phyloP scores from a whole-genome alignment of 371 early-diverging fungal genomes.

The Gilbertella persicaria region DNA sequence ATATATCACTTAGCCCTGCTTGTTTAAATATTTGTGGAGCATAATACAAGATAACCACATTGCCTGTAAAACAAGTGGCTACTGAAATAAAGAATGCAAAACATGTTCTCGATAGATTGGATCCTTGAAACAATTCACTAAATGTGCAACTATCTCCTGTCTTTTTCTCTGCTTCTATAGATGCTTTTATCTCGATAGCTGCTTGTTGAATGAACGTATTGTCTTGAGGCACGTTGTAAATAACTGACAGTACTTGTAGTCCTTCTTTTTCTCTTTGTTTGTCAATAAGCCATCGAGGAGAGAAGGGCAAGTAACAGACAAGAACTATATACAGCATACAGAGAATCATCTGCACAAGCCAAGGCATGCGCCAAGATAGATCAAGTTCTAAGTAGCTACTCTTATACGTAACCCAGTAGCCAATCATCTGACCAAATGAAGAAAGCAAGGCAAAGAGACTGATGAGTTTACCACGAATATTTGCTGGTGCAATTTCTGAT shows the following conservation, averaged over 20 bases:
- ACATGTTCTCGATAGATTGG: conserved; percentile 31
- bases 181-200: conserved; percentile 33
- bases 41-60: conserved; percentile 56
- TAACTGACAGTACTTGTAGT: conserved; percentile 27
- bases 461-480: conserved; percentile 49
- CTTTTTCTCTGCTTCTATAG: conserved; percentile 34
- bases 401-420: conserved; percentile 45
- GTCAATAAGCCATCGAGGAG: conserved; percentile 60
- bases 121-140: conserved; percentile 35
- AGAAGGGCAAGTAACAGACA: conserved; percentile 40
- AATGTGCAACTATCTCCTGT: conserved; percentile 29
- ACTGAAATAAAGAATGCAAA: conserved; percentile 51
- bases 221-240: conserved; percentile 30
- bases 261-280: conserved; percentile 43
- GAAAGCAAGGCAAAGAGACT: conserved; percentile 37
- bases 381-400: conserved; percentile 27
- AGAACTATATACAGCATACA: conserved; percentile 13
- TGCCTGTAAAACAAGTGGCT: conserved; percentile 66
- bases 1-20: conserved; percentile 38
- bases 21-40: conserved; percentile 42
- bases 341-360: conserved; percentile 29
- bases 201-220: conserved; percentile 32
- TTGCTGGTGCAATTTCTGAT: conserved; percentile 72
- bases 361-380: conserved; percentile 47
- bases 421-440: conserved; percentile 41